phyloP scores from a whole-genome alignment of 2,329 filamentous ascomycete species.

The Hypoxylon sp. region DNA sequence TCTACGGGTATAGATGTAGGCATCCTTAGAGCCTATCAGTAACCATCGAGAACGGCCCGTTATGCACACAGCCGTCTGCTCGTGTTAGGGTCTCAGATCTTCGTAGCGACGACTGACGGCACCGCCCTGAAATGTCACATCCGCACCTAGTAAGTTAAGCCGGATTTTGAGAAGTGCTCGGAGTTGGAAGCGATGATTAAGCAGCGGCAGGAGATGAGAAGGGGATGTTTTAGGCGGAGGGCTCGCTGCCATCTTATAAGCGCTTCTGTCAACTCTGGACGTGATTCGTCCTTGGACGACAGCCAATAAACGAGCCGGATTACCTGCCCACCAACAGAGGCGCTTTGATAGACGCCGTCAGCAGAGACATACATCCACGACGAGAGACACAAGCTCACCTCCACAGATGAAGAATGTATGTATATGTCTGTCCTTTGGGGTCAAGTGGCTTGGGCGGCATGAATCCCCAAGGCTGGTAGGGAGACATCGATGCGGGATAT shows the following conservation, averaged over 20 bases:
- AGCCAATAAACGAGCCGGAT: background rate
- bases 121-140: background rate
- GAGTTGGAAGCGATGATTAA: background rate
- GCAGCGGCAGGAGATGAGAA: background rate
- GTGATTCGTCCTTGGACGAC: background rate
- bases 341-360: background rate
- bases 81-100: slow-evolving; percentile 23
- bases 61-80: slow-evolving; percentile 36
- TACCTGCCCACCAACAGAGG: background rate
- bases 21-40: slow-evolving; percentile 37
- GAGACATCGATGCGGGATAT: background rate
- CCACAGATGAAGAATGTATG: background rate
- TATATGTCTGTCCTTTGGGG: too few relatives aligned
- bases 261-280: background rate
- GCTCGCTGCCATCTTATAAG: background rate
- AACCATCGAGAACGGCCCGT: slow-evolving; percentile 30
- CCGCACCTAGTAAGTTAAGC: background rate
- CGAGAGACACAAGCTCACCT: too few relatives aligned
- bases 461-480: too few relatives aligned
- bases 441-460: background rate
- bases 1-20: slow-evolving; percentile 31
- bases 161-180: background rate
- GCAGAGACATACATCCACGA: background rate
- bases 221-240: background rate
- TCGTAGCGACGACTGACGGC: background rate